Base-by-base conservation (phyloP, 2,329 filamentous ascomycete species). In the Fusarium transvaalense region DNA sequence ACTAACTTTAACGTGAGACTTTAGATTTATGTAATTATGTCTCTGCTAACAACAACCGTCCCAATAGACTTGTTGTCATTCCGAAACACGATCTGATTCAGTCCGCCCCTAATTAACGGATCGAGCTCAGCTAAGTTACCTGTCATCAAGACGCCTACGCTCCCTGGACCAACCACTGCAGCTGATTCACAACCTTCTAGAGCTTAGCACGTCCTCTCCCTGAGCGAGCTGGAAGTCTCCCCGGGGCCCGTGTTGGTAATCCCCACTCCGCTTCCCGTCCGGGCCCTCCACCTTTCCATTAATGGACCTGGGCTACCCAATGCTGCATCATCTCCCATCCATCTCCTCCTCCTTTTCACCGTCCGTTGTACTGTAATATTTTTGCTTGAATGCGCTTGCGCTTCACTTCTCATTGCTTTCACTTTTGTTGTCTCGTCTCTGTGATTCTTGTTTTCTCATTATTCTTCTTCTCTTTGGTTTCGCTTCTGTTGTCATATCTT, bases 371-470 rank as follows among this genome's bases (percentile, higher is more conserved):
- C 32, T 51, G 38, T 59, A 69, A 55, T 60, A 57, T 64, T 67
- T 67, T 64, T 64, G 57, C 59, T 67, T 68, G 59, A 65, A 62
- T 69, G 67, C 67, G 66, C 67, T 62, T 69, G 67, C 67, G 67
- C 67, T 71, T 69, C 61, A 48, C 64, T 66, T 62, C 59, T 46
- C 57, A 60, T 60, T 61, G 37, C 55, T 59, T 69, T 71, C 57
- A 41, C 61, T 68, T 64, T 69, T 48, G 54, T 69, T 64, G 56
- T 48, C 38, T 69, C 64, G 62, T 55, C 52, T 57, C 58, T 61
- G 58, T 31, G 46, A 47, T 64, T 71, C 64, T 71, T 64, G 34
- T 55, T 54, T 25, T 41, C 47, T 47, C 32, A 41, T 64, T 57
- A 41, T 64, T 57, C 23, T 65, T 48, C 41, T 60, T 38, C 41